Conservation (phyloP, 2,329 filamentous ascomycete genomes). For the Aspergillus thermomutatus region DNA sequence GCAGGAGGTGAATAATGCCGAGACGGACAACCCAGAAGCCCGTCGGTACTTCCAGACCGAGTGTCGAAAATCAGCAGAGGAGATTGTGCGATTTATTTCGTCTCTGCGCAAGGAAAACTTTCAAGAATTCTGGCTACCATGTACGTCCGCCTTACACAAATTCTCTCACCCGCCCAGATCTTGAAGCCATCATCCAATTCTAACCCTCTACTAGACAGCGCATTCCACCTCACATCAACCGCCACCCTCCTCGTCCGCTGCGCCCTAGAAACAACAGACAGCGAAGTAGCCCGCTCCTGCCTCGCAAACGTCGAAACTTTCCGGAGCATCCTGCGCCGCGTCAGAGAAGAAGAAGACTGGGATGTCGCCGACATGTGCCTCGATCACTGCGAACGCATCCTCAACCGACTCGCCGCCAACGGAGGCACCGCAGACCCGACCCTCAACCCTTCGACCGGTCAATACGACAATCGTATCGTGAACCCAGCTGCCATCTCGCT, state of each 20-base stretch:
- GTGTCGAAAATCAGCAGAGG: conserved; percentile 42
- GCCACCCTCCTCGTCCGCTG: conserved; percentile 53
- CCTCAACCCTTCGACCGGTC: conserved; percentile 14
- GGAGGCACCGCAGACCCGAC: conserved; percentile 10
- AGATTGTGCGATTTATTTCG: conserved; percentile 50
- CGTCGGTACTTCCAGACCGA: conserved; percentile 49
- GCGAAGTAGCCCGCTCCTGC: conserved; percentile 44
- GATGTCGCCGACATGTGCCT: conserved; percentile 55
- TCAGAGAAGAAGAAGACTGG: conserved; percentile 51
- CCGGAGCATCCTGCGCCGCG: conserved; percentile 46
- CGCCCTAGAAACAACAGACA: conserved; percentile 49
- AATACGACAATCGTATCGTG: conserved; percentile 27
- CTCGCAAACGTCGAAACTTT: conserved; percentile 48
- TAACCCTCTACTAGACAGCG: conserved; percentile 38
- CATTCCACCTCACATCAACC: conserved; percentile 53
- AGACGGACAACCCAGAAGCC: conserved; percentile 45
- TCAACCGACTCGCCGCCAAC: conserved; percentile 38
- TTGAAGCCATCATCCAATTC: background rate
- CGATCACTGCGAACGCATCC: conserved; percentile 47
- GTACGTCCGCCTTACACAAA: conserved; percentile 24
- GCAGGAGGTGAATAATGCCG: conserved; percentile 42
- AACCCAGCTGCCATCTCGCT: conserved; percentile 39
- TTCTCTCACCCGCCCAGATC: background rate
- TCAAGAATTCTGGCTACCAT: conserved; percentile 52
- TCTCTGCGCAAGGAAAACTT: conserved; percentile 47